phyloP scores from a whole-genome alignment of 768 basidiomycete genomes.

The Hericium erinaceus region DNA sequence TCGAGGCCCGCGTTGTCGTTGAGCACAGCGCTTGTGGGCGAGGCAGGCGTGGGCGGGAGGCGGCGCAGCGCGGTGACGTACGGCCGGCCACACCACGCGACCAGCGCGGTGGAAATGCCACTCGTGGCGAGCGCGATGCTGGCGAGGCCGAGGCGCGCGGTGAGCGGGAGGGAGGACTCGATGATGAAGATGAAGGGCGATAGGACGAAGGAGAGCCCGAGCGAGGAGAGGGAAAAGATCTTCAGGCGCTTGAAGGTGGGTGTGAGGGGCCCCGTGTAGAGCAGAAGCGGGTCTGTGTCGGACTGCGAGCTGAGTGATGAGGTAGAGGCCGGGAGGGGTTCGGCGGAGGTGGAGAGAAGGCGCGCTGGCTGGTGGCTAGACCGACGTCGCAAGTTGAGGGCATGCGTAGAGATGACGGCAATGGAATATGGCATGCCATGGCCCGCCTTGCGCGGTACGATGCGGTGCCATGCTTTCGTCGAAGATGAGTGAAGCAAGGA shows the following conservation, averaged over 20 bases:
- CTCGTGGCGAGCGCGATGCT: constrained; percentile 65
- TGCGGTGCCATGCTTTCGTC: no score
- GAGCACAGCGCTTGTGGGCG: constrained; percentile 17
- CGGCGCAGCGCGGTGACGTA: constrained; percentile 61
- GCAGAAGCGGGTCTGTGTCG: constrained; percentile 15
- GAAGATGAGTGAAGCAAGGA: no score
- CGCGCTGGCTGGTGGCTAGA: background rate
- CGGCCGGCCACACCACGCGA: constrained; percentile 62
- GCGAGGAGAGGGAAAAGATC: constrained; percentile 73
- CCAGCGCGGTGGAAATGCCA: constrained; percentile 62
- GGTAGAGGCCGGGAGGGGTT: background rate
- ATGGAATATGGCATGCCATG: background rate
- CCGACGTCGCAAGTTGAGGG: background rate
- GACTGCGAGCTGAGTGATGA: background rate
- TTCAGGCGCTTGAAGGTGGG: constrained; percentile 71
- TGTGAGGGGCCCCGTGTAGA: constrained; percentile 68
- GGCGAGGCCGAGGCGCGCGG: constrained; percentile 60
- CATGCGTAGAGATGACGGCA: background rate
- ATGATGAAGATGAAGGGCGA: constrained; percentile 77
- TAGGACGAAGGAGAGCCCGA: constrained; percentile 56
- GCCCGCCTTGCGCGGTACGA: no score
- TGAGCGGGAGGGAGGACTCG: constrained; percentile 64
- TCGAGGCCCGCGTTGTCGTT: constrained; percentile 41
- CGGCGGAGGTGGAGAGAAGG: background rate
- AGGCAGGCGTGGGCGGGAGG: constrained; percentile 21